A percentile compares a stretch with the other conserved stretches of the same genome.
Conservation (phyloP, 345 rosid species). For the Orychophragmus violaceus region DNA sequence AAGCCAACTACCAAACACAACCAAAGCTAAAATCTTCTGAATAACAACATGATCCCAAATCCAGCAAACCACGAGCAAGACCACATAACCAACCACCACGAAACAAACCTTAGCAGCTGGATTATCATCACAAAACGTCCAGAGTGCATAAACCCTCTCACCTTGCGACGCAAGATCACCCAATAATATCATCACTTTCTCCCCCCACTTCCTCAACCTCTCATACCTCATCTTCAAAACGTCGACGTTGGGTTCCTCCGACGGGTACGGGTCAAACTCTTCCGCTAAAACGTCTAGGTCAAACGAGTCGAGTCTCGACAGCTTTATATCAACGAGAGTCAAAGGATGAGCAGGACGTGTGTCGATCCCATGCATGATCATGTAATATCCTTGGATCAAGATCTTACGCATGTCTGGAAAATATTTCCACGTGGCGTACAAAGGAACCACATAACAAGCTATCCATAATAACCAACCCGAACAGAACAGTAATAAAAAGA, state of each 20-base stretch:
- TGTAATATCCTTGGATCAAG: neutral
- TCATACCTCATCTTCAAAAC: neutral
- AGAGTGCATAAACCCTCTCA: neutral
- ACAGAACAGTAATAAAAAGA: too few species aligned
- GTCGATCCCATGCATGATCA: neutral
- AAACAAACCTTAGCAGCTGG: neutral
- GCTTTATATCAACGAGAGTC: neutral
- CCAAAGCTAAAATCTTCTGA: neutral
- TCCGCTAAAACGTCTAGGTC: neutral
- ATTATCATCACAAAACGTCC: neutral
- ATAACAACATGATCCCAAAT: neutral
- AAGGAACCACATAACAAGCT: neutral
- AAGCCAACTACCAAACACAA: neutral
- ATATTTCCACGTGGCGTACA: neutral
- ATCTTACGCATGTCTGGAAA: too few species aligned
- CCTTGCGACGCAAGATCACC: neutral
- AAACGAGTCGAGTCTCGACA: neutral
- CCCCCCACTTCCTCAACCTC: neutral
- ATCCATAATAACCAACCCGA: neutral
- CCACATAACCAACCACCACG: neutral
- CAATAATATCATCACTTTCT: neutral
- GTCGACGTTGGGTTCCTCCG: neutral
- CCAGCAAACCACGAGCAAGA: neutral
- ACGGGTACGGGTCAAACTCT: neutral
- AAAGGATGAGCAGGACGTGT: neutral